Evolutionary conservation across 192 early-diverging fungal species (phyloP), one percentile per base, ranked within the genome.

Genomic region (Coemansia sp.): DNA sequence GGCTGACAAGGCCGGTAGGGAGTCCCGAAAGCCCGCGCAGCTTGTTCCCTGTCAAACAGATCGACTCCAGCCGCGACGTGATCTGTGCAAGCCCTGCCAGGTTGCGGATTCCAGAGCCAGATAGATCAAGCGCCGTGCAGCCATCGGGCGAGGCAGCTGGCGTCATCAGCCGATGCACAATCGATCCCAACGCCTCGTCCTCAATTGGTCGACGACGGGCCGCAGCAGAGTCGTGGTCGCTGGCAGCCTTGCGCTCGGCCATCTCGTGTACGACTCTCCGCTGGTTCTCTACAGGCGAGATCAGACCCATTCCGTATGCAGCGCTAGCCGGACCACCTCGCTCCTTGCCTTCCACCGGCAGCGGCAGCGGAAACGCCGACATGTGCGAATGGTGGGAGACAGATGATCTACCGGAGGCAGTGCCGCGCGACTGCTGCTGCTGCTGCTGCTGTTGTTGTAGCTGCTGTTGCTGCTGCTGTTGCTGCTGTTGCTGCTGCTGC

Each of bases 111-210:
- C 80, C 80, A 7, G 71, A 69, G 18, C 80, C 75, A 1, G 74
- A 67, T 11, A 82, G 64, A 50, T 82, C 72, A 49, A 82, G 57
- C 37, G 70, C 65, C n/a, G 75, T 74, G 62, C 67, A 74, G 15
- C 54, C 73, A n/a, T 75, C 73, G 11, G 78, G 78, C n/a, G 78
- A 80, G 5, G 78, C 65, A 1, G 64, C 73, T 1, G 79, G 74
- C 1, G 74, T 75, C 61, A 81, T 69, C 56, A 81, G 70, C 1
- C 74, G 72, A 66, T 76, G 73, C n/a, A 81, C 79, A 42, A 81
- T 76, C 39, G 79, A 76, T 5, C 79, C 79, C 9, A 81, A 66
- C 6, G 74, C 79, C 6, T 81, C 79, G 57, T 81, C 79, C 23
- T 72, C 78, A 1, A 75, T 80, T 47, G 65, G 73, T 18, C 70